phyloP scores from a whole-genome alignment of 2,329 filamentous ascomycete genomes.

The Fusarium phyllophilum region DNA sequence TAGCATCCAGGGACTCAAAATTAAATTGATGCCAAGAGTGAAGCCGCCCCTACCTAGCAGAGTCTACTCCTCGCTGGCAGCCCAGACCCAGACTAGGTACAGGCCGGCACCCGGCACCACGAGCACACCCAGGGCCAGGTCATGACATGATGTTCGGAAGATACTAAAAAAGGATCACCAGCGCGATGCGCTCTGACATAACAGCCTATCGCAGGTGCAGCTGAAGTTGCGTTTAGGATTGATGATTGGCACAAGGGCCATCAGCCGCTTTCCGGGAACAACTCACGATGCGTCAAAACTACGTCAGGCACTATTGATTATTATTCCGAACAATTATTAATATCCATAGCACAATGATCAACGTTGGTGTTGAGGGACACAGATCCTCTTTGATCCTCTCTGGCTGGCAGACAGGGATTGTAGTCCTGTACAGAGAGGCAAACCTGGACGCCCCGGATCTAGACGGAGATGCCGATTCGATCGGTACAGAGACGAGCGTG shows the following conservation, averaged over 20 bases:
- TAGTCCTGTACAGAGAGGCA: neutral
- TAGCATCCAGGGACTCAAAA: slow-evolving; percentile 7
- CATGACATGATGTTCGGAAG: neutral
- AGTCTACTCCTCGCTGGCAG: neutral
- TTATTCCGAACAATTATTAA: neutral
- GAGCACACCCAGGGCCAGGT: neutral
- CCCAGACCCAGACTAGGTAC: neutral
- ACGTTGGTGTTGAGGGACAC: neutral
- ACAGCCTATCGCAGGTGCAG: slow-evolving; percentile 4
- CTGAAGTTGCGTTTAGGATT: neutral
- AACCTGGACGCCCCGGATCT: slow-evolving; percentile 5
- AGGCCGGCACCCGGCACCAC: slow-evolving; percentile 6
- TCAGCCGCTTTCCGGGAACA: slow-evolving; percentile 34
- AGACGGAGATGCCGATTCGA: slow-evolving; percentile 30
- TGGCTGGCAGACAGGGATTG: neutral
- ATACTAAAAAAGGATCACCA: slow-evolving; percentile 38
- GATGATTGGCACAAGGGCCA: slow-evolving; percentile 20
- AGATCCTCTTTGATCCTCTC: neutral
- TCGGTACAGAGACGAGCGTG: slow-evolving; percentile 1
- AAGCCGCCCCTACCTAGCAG: neutral
- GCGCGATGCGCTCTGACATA: slow-evolving; percentile 7
- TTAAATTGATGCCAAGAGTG: slow-evolving; percentile 20
- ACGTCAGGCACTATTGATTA: slow-evolving; percentile 20
- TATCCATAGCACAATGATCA: neutral
- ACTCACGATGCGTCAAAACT: slow-evolving; percentile 34